Evolutionary conservation across 139 green algal species (phyloP), one percentile per base, ranked within the genome.

Genomic region (Parachlorella kessleri): DNA sequence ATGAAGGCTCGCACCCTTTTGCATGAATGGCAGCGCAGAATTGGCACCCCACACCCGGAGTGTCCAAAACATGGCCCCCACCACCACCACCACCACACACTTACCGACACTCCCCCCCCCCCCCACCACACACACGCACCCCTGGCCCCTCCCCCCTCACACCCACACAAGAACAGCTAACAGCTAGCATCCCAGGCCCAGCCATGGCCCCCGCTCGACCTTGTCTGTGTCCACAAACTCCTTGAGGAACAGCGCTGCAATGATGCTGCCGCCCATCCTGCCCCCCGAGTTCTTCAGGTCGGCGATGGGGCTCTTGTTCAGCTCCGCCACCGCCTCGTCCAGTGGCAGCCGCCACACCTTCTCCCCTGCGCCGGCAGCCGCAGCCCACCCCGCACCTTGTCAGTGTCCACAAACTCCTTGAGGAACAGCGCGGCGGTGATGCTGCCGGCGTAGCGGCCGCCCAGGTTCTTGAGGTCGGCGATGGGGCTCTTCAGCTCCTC

Each of bases 341-440:
- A 99, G 81, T 2, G 97, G 97, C 94, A 99, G 92, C 32, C 94
- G 88, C 97, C 97, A 99, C 42, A 98, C 1, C 77, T 94, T 94
- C 86, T 97, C 93, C 26, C 93, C 93, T 72, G 83, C 72, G 30
- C 18, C 41, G 8, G 33, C 5, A 2, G 35, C 14, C 48, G 21
- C 48, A 59, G 14, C 48, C 48, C 48, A 59, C 24, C 59, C 26
- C 75, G 4, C 38, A 81, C 76, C 55, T 91, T 93, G 55, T 95
- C 85, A 1, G 79, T 88, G 72, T 93, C 82, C 4, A 95, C 76
- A 82, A 92, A 96, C 81, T 94, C 77, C 83, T 97, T 93, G 28
- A 99, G 84, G 86, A 99, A 99, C 4, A 99, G 87, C 3, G 92
- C 92, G 2, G 96, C 97, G 1, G 92, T 98, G 86, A 99, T 99